Evolutionary conservation across 2,329 filamentous ascomycete genomes (phyloP).

Genomic region (Phyllosticta capitalensis): DNA sequence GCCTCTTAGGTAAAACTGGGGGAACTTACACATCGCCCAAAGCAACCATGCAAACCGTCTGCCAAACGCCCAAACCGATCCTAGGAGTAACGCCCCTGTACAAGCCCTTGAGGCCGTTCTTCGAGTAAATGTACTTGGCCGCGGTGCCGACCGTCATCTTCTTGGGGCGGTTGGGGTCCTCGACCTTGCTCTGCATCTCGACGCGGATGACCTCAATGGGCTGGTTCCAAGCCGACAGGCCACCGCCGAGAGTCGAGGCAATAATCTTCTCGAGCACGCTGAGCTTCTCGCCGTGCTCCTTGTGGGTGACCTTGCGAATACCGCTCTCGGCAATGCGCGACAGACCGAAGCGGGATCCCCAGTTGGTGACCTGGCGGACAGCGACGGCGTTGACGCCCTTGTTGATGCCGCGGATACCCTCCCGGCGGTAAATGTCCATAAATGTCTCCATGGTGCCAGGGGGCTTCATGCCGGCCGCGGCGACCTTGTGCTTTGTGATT

Average conservation of each 20-base stretch:
- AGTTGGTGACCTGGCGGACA: slow-evolving; percentile 98
- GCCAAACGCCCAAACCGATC: slow-evolving; percentile 94
- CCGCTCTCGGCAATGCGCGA: slow-evolving; percentile 82
- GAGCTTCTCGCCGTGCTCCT: slow-evolving; percentile 72
- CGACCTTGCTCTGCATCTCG: slow-evolving; percentile 99
- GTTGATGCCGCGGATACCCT: slow-evolving; percentile 95
- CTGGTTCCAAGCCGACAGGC: slow-evolving; percentile 96
- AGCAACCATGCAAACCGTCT: slow-evolving; percentile 99
- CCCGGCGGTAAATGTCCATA: slow-evolving; percentile 90
- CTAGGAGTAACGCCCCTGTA: slow-evolving; percentile 93
- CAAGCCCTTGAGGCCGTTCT: slow-evolving; percentile 81
- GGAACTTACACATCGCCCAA: slow-evolving; percentile 82
- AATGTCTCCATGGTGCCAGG: slow-evolving; percentile 92
- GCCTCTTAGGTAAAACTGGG: background rate
- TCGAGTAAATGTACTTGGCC: slow-evolving; percentile 75
- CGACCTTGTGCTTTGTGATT: slow-evolving; percentile 97
- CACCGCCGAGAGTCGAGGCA: slow-evolving; percentile 80
- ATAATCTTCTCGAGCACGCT: slow-evolving; percentile 76
- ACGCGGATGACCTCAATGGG: slow-evolving; percentile 99
- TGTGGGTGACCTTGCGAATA: slow-evolving; percentile 69
- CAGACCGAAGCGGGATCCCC: slow-evolving; percentile 92
- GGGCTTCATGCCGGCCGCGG: slow-evolving; percentile 69
- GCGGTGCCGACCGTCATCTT: slow-evolving; percentile 93
- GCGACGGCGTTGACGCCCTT: slow-evolving; percentile 97
- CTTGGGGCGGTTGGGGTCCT: slow-evolving; percentile 94